Evolutionary conservation across 176 grass and related monocot genomes (phyloP).

Genomic region (Paspalum notatum): DNA sequence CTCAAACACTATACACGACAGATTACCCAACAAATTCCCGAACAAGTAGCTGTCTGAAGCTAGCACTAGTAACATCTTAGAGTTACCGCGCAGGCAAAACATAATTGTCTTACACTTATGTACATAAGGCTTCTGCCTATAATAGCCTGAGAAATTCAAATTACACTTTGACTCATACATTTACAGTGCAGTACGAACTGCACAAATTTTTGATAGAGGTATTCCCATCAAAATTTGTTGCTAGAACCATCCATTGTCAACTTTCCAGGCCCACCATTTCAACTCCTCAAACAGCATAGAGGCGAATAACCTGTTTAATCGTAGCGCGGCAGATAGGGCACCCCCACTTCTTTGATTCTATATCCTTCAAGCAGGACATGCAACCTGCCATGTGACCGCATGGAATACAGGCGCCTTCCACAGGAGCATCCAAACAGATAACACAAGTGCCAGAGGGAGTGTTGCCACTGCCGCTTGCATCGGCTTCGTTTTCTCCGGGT

Average conservation of each 20-base stretch:
- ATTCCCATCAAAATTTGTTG: constrained; percentile 7
- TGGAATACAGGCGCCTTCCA: constrained; percentile 93
- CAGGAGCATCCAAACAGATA: constrained; percentile 91
- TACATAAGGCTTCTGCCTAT: constrained; percentile 23
- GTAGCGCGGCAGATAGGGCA: constrained; percentile 93
- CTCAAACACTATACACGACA: no score
- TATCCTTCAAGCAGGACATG: constrained; percentile 91
- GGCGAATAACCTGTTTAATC: constrained; percentile 80
- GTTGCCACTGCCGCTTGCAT: constrained; percentile 30
- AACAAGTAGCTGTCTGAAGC: no score
- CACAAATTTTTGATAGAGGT: neutral
- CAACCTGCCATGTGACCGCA: constrained; percentile 99
- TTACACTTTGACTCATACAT: constrained; percentile 6
- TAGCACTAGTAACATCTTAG: no score
- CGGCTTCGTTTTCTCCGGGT: constrained; percentile 34
- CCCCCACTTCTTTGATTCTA: constrained; percentile 80
- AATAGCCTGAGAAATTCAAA: no score
- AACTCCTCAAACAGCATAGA: constrained; percentile 83
- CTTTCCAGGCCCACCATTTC: neutral
- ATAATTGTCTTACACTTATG: neutral
- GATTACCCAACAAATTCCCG: no score
- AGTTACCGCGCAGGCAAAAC: neutral
- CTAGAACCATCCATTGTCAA: neutral
- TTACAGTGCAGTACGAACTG: constrained; percentile 8
- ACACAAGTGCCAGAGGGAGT: constrained; percentile 61